Base-by-base conservation (phyloP, 2,329 filamentous ascomycete genomes). In the Stemphylium lycopersici region DNA sequence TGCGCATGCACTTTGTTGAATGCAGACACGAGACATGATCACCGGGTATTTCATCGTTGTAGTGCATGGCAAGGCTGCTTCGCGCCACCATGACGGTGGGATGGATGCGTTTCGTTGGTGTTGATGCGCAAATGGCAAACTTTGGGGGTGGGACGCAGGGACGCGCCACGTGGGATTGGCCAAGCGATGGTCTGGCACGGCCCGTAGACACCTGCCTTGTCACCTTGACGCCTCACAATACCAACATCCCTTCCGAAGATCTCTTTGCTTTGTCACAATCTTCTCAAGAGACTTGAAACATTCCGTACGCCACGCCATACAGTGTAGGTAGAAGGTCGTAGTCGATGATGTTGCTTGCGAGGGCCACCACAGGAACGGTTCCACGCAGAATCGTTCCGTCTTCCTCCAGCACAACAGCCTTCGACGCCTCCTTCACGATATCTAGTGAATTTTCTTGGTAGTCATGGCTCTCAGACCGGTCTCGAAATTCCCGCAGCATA, bases 401-500 rank as follows among this genome's bases (percentile, higher is more conserved):
- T 29, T 29, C 26, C 6, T 29, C 6, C 32, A 45, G n/a, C 31
- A 36, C 32, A 12, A 29, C 5, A 3, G 12, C 24, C n/a, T 10
- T 36, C n/a, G 15, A 36, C 33, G 16, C 6, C 13, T 36, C 7
- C 33, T 36, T 8, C 33, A 10, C 33, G 15, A 36, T 16, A 36
- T 16, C 33, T 36, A 8, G 4, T 36, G 18, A 7, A 36, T 36
- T 36, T 6, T 49, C 33, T 18, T 38, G 6, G 45, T 39, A 41
- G 39, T 1, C 20, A 26, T 6, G 6, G 26, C 24, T 15, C 41
- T 33, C 50, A 41, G 51, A 50, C 46, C 44, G 50, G 50, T 53
- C 33, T 34, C 34, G 20, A 44, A 39, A 33, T 31, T 44, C 20
- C 46, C 37, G 39, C 33, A 11, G 29, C 26, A 16, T 54, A 39